phyloP scores from a whole-genome alignment of 2,329 filamentous ascomycete genomes.

The Escovopsis weberi region DNA sequence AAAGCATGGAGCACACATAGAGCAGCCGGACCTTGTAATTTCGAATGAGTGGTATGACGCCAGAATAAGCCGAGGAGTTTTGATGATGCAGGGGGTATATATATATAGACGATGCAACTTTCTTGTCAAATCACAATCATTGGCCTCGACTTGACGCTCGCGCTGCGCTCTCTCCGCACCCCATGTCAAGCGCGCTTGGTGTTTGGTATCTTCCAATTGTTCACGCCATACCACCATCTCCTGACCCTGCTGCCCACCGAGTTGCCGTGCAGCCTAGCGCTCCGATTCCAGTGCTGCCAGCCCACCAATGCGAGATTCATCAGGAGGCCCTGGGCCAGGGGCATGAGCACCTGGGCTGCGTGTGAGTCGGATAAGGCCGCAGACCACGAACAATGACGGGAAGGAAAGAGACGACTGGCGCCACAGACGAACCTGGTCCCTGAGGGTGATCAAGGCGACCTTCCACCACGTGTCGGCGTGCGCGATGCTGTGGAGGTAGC shows the following conservation, averaged over 20 bases:
- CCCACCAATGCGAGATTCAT: slow-evolving; percentile 76
- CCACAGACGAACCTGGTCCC: slow-evolving; percentile 58
- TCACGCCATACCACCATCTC: slow-evolving; percentile 90
- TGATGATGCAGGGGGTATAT: no score
- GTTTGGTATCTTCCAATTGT: slow-evolving; percentile 67
- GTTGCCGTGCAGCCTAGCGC: slow-evolving; percentile 60
- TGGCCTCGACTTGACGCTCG: no score
- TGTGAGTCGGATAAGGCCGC: background rate
- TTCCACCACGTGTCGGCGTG: slow-evolving; percentile 65
- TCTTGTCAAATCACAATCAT: no score
- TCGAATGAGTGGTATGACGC: no score
- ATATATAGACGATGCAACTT: no score
- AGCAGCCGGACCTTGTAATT: no score
- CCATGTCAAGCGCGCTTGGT: no score
- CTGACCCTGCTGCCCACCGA: slow-evolving; percentile 63
- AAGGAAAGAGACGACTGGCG: no score
- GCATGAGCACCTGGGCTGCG: slow-evolving; percentile 56
- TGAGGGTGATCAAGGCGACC: slow-evolving; percentile 68
- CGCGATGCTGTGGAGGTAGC: slow-evolving; percentile 82
- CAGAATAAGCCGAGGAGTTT: no score
- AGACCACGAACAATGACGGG: background rate
- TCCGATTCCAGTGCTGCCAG: slow-evolving; percentile 82
- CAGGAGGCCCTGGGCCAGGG: slow-evolving; percentile 73
- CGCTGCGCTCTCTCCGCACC: no score
- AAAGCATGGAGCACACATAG: no score